Percentiles rank a stretch among this genome's conserved stretches.
phyloP scores from a whole-genome alignment of 2,329 filamentous ascomycete genomes.

The Stromatinia cepivora region DNA sequence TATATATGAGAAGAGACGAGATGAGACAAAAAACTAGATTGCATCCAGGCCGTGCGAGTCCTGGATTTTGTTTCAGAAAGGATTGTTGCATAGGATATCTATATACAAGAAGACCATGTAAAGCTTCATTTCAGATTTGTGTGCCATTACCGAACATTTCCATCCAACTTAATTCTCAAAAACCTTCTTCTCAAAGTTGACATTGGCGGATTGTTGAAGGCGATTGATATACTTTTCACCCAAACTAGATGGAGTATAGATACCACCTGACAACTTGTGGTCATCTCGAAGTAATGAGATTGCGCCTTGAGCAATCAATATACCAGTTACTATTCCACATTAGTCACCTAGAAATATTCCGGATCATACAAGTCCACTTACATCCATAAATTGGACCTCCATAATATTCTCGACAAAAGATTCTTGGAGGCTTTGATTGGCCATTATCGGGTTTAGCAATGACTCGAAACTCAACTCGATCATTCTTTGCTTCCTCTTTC shows the following conservation, averaged over 20 bases:
- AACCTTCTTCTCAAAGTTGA: conserved; percentile 60
- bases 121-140: background rate
- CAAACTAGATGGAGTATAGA: conserved; percentile 71
- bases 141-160: background rate
- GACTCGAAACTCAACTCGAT: conserved; percentile 63
- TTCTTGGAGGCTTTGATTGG: conserved; percentile 43
- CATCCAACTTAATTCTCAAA: conserved; percentile 36
- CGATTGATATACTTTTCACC: conserved; percentile 67
- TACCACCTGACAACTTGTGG: conserved; percentile 59
- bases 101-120: too few species aligned
- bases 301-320: conserved; percentile 64
- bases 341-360: conserved; percentile 23
- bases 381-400: conserved; percentile 64
- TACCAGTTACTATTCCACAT: conserved; percentile 57
- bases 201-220: conserved; percentile 55
- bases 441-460: conserved; percentile 60
- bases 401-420: conserved; percentile 55
- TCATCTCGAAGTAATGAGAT: conserved; percentile 64
- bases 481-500: conserved; percentile 54
- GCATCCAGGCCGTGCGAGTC: too few species aligned
- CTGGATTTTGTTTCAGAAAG: too few species aligned
- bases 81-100: too few species aligned
- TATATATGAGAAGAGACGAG: too few species aligned
- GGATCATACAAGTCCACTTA: conserved; percentile 44
- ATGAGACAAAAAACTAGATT: too few species aligned